Evolutionary conservation across 805 yeast genomes (phyloP).

Genomic region (Komagataella pastoris): DNA sequence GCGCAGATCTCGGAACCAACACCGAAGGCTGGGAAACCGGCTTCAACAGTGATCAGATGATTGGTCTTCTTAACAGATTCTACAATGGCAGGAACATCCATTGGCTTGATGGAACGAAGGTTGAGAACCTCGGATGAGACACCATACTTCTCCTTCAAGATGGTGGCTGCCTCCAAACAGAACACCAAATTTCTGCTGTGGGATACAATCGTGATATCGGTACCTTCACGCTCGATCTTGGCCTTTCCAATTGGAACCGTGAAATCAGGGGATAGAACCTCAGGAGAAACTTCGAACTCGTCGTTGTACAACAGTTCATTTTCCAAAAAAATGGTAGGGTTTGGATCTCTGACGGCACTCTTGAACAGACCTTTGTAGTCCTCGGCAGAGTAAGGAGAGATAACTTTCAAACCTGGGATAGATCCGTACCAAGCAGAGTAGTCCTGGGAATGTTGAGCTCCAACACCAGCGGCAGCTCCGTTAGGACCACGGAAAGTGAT

Average conservation of each 20-base stretch:
- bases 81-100: conserved; percentile 79
- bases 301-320: conserved; percentile 94
- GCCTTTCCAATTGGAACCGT: conserved; percentile 92
- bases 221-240: conserved; percentile 87
- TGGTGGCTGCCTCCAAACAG: conserved; percentile 84
- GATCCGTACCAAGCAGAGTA: conserved; percentile 97
- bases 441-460: conserved; percentile 98
- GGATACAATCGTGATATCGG: conserved; percentile 79
- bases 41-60: conserved; percentile 91
- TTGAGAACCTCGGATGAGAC: conserved; percentile 89
- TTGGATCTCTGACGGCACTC: conserved; percentile 97
- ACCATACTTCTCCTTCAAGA: conserved; percentile 71
- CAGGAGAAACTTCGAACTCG: conserved; percentile 79
- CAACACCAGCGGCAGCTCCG: conserved; percentile 99
- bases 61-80: conserved; percentile 91
- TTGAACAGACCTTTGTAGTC: conserved; percentile 93
- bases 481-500: conserved; percentile 98
- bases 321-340: conserved; percentile 92
- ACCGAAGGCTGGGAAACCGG: conserved; percentile 97
- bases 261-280: conserved; percentile 78
- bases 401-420: conserved; percentile 94
- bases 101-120: conserved; percentile 93
- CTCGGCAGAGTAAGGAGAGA: conserved; percentile 91
- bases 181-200: conserved; percentile 85
- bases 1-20: conserved; percentile 98